Percentiles rank a stretch among this genome's conserved stretches.
Conservation (phyloP, 139 green algal species). For the Parachlorella kessleri region DNA sequence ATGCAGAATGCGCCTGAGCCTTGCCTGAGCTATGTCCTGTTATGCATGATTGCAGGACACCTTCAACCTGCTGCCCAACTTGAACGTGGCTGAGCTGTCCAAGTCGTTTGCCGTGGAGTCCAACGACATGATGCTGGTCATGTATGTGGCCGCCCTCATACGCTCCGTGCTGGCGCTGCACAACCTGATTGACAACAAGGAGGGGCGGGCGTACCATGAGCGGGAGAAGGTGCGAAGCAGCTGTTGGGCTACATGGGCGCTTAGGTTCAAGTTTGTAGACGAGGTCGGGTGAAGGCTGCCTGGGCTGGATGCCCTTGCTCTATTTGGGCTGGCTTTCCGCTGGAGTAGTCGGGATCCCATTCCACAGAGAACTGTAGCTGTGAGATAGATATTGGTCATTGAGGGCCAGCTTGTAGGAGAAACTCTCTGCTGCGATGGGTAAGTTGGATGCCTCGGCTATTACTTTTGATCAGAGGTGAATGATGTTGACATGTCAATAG, state of each 20-base stretch:
- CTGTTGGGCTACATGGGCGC: background rate
- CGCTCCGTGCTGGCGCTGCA: conserved; percentile 93
- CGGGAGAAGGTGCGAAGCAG: conserved; percentile 10
- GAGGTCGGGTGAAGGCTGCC: background rate
- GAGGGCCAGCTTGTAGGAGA: too few species aligned
- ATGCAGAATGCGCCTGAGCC: too few species aligned
- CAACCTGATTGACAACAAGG: conserved; percentile 99
- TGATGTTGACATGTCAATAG: background rate
- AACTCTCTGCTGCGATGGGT: background rate
- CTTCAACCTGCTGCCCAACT: conserved; percentile 98
- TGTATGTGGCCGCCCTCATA: conserved; percentile 95
- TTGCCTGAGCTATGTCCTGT: too few species aligned
- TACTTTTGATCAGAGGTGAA: background rate
- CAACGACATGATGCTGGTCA: conserved; percentile 98
- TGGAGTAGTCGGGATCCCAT: background rate
- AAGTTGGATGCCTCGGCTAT: background rate
- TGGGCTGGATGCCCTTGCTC: too few species aligned
- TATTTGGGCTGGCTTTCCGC: too few species aligned
- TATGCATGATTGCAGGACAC: conserved; percentile 81
- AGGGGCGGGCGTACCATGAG: conserved; percentile 18
- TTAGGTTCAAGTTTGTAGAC: background rate
- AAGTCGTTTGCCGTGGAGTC: conserved; percentile 78
- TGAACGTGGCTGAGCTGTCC: conserved; percentile 86
- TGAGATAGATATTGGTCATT: background rate
- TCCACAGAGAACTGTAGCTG: background rate